Evolutionary conservation across 257 asterid genomes (phyloP).

Genomic region (Hygrophila difformis): DNA sequence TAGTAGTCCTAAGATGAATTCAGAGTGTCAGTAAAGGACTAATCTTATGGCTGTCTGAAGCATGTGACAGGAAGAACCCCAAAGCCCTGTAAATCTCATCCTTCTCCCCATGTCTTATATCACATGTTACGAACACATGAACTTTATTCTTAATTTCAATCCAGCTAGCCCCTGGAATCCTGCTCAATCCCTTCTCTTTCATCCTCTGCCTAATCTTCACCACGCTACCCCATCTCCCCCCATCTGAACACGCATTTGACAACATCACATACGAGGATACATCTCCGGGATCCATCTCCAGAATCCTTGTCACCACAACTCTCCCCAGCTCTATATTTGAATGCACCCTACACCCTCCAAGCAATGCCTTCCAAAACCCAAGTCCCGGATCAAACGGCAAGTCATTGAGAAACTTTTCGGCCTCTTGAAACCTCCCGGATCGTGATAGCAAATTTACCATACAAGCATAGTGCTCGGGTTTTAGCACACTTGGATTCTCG

Average conservation of each 20-base stretch:
- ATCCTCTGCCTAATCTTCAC: conserved; percentile 39
- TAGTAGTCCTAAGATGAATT: too few relatives aligned
- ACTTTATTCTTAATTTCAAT: conserved; percentile 43
- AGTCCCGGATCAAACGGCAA: conserved; percentile 80
- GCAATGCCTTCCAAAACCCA: conserved; percentile 84
- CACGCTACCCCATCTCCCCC: conserved; percentile 65
- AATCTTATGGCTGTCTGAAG: too few relatives aligned
- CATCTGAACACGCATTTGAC: conserved; percentile 72
- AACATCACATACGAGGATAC: conserved; percentile 89
- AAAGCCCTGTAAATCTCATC: conserved; percentile 36
- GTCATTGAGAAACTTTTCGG: conserved; percentile 38
- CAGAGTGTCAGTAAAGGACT: too few relatives aligned
- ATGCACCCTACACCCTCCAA: conserved; percentile 76
- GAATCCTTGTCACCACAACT: conserved; percentile 42
- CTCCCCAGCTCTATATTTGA: conserved; percentile 50
- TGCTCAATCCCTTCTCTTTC: conserved; percentile 47
- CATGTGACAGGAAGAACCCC: conserved; percentile 26
- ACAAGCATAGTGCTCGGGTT: conserved; percentile 77
- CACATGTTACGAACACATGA: conserved; percentile 65
- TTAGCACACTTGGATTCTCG: conserved; percentile 28
- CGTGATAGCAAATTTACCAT: conserved; percentile 72
- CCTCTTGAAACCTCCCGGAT: conserved; percentile 65
- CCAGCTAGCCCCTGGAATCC: conserved; percentile 88
- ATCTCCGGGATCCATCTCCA: conserved; percentile 64
- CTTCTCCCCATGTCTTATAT: conserved; percentile 29